Conservation (phyloP, 2,329 filamentous ascomycete genomes). For the Alternaria consortialis region DNA sequence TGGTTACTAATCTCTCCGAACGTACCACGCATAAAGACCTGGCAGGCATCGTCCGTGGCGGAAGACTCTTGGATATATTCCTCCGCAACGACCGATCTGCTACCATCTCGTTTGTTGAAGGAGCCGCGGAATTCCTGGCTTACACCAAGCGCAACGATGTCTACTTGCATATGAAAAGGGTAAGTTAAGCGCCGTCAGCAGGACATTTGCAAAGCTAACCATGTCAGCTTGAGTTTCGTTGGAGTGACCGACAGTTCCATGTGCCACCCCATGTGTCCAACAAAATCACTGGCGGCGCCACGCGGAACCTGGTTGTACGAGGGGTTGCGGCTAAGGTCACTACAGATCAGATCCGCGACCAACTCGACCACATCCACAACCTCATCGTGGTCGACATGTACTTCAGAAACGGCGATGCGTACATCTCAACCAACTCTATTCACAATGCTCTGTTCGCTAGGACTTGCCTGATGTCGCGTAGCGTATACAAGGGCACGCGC, state of each 20-base stretch:
- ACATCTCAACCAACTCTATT: slow-evolving; percentile 80
- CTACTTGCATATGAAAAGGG: slow-evolving; percentile 73
- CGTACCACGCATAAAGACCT: slow-evolving; percentile 72
- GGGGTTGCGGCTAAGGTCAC: slow-evolving; percentile 66
- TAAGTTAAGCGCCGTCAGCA: slow-evolving; percentile 52
- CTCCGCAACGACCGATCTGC: slow-evolving; percentile 69
- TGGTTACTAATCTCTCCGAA: slow-evolving; percentile 69
- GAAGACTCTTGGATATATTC: slow-evolving; percentile 73
- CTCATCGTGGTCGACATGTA: slow-evolving; percentile 72
- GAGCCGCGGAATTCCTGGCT: slow-evolving; percentile 67
- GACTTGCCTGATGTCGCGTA: slow-evolving; percentile 76
- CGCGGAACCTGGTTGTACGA: slow-evolving; percentile 76
- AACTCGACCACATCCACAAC: slow-evolving; percentile 85
- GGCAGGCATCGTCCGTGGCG: slow-evolving; percentile 71
- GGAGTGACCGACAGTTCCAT: slow-evolving; percentile 75
- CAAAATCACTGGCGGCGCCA: slow-evolving; percentile 72
- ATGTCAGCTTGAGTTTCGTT: slow-evolving; percentile 70
- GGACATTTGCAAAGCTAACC: slow-evolving; percentile 4
- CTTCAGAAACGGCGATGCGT: slow-evolving; percentile 67
- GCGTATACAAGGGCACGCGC: slow-evolving; percentile 73
- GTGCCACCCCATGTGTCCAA: slow-evolving; percentile 69
- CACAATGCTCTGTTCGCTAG: slow-evolving; percentile 77
- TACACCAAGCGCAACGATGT: slow-evolving; percentile 72
- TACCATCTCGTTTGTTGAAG: slow-evolving; percentile 74
- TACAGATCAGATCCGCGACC: slow-evolving; percentile 70